Evolutionary conservation across 2,329 filamentous ascomycete genomes (phyloP), one percentile per base, ranked within the genome.

Genomic region (Calonectria ilicicola): DNA sequence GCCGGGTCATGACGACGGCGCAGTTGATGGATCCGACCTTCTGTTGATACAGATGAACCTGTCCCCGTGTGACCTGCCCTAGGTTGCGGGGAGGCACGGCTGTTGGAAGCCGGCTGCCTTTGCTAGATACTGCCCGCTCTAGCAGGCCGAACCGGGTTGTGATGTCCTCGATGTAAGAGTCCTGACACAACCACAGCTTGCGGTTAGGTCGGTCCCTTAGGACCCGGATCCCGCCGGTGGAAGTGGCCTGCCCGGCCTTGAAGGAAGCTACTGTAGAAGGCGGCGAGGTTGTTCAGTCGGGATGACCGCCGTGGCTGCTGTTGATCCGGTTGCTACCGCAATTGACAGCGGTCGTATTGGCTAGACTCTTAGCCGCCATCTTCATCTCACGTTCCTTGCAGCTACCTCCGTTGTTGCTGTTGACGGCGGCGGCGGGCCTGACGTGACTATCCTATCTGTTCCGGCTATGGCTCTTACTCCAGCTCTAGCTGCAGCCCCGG

Each of bases 11-110:
- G 5, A 67, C 26, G 7, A 27, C 26, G 4, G 21, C 10, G 14
- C 47, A 67, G 38, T 67, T 67, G 21, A 51, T 49, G 6, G 62
- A 65, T 27, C 62, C 44, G n/a, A 65, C 40, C 29, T 67, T 67
- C 27, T 60, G 27, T 38, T 67, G 38, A 21, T 26, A 67, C 2
- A 67, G 26, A 29, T 26, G 3, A 29, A 62, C 23, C 15, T 62
- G 5, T 2, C 19, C 10, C 2, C 1, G 3, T 23, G 12, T 49
- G 8, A 51, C 51, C 15, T 60, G 10, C 1, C 14, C 10, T 17
- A 60, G 65, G 35, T 58, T 46, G 27, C 21, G 29, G 3, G 19
- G 17, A n/a, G 47, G 26, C 6, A 29, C 6, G 7, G 27, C 23
- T 53, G 15, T 60, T 32, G n/a, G 40, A 27, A 58, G 47, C 12